Conservation (phyloP, 306 rosid genomes). For the Aeschynomene evenia region DNA sequence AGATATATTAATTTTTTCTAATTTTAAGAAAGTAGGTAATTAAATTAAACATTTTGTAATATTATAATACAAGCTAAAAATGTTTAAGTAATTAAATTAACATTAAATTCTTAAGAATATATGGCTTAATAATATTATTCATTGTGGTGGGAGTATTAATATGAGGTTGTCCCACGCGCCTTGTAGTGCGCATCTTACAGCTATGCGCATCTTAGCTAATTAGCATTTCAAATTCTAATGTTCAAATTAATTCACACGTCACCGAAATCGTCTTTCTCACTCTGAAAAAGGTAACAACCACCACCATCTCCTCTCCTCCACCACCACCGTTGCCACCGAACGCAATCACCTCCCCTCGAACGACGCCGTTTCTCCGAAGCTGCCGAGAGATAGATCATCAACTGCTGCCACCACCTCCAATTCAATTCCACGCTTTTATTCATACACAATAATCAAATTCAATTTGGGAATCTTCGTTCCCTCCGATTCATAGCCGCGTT, state of each 20-base stretch:
- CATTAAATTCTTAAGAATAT: no score
- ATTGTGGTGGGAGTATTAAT: no score
- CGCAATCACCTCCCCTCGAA: slow-evolving; percentile 18
- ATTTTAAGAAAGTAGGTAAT: no score
- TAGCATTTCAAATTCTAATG: neutral
- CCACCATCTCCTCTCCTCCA: slow-evolving; percentile 23
- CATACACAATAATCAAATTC: slow-evolving; percentile 35
- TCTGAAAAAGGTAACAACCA: slow-evolving; percentile 40
- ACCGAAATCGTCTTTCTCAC: slow-evolving; percentile 44
- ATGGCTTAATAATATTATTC: no score
- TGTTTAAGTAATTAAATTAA: no score
- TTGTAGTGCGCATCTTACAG: neutral
- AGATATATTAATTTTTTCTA: no score
- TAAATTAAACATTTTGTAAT: no score
- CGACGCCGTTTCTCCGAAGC: slow-evolving; percentile 32
- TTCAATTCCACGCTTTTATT: slow-evolving; percentile 13
- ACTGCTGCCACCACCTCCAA: slow-evolving; percentile 21
- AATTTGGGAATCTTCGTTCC: slow-evolving; percentile 18
- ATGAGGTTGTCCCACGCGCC: neutral
- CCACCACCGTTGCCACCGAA: slow-evolving; percentile 5
- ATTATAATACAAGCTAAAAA: no score
- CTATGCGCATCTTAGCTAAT: slow-evolving; percentile 22
- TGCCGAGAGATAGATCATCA: slow-evolving; percentile 1
- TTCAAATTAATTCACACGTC: slow-evolving; percentile 19
- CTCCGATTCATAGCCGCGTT: slow-evolving; percentile 24